Evolutionary conservation across 2,329 filamentous ascomycete genomes (phyloP).

Genomic region (Endoconidiophora laricicola): DNA sequence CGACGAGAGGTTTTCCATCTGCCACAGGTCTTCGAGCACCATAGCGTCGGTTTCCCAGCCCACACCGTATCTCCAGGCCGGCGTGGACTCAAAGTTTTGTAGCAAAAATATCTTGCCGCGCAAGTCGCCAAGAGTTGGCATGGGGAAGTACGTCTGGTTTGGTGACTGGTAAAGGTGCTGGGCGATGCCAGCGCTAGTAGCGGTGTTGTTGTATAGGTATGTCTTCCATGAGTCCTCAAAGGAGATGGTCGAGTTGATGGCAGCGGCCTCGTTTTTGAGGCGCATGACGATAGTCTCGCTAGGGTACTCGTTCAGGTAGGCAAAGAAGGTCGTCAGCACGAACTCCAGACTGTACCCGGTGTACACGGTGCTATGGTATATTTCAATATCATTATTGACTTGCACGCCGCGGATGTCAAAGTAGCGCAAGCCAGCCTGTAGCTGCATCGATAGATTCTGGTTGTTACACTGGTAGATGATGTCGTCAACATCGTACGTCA

Average conservation of each 20-base stretch:
- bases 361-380: constrained; percentile 29
- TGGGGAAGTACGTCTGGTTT: constrained; percentile 19
- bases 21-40: constrained; percentile 29
- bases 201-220: constrained; percentile 22
- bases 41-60: constrained; percentile 28
- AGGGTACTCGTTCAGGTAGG: constrained; percentile 29
- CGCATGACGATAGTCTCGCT: constrained; percentile 31
- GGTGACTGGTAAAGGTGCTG: constrained; percentile 20
- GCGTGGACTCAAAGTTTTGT: constrained; percentile 22
- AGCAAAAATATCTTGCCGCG: constrained; percentile 31
- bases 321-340: constrained; percentile 26
- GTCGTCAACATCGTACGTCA: constrained; percentile 27
- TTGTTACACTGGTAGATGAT: constrained; percentile 29
- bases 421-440: constrained; percentile 30
- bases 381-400: constrained; percentile 24
- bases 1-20: constrained; percentile 25
- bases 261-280: constrained; percentile 28
- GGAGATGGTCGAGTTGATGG: constrained; percentile 17
- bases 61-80: constrained; percentile 23
- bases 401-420: constrained; percentile 31
- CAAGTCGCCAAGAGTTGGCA: constrained; percentile 28
- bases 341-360: constrained; percentile 28
- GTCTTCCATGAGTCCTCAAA: constrained; percentile 30
- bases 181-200: constrained; percentile 20
- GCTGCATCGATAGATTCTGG: constrained; percentile 26